A percentile compares a stretch with the other conserved stretches of the same genome.
phyloP scores from a whole-genome alignment of 1,284 basidiomycete genomes.

The Rhizoctonia solani region DNA sequence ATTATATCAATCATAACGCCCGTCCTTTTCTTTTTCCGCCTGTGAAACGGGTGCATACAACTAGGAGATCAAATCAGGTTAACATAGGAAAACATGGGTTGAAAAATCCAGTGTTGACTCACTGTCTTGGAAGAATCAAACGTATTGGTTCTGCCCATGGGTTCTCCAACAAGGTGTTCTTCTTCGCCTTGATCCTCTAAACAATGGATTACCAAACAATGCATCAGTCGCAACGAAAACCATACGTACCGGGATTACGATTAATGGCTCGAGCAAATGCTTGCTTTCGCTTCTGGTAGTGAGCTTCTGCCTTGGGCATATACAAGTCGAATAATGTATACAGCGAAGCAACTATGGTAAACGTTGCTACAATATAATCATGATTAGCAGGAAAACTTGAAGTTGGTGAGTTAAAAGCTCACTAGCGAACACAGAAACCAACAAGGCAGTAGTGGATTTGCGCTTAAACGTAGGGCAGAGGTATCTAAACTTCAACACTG shows the following conservation, averaged over 20 bases:
- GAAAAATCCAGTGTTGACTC: not conserved
- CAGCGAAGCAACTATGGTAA: not conserved
- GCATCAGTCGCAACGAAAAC: too few species aligned
- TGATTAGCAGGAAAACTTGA: not conserved
- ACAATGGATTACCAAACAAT: not conserved
- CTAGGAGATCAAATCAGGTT: not conserved
- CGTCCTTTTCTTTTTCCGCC: not conserved
- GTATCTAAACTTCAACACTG: slow-evolving; percentile 16
- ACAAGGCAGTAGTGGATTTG: not conserved
- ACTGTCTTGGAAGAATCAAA: not conserved
- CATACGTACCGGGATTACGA: not conserved
- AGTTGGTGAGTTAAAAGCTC: not conserved
- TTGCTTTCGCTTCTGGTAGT: not conserved
- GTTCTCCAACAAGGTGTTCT: not conserved
- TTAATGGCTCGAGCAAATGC: not conserved
- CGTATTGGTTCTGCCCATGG: not conserved
- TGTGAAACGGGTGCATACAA: not conserved
- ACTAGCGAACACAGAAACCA: slow-evolving; percentile 14
- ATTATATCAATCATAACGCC: slow-evolving; percentile 1
- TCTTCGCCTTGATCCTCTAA: slow-evolving; percentile 1
- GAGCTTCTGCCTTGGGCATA: slow-evolving; percentile 8
- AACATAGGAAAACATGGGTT: not conserved
- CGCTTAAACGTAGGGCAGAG: slow-evolving; percentile 10
- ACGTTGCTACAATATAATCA: not conserved
- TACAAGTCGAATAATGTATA: slow-evolving; percentile 2